A percentile compares a stretch with the other conserved stretches of the same genome.
Conservation (phyloP, 768 basidiomycete species). For the Hericium coralloides region DNA sequence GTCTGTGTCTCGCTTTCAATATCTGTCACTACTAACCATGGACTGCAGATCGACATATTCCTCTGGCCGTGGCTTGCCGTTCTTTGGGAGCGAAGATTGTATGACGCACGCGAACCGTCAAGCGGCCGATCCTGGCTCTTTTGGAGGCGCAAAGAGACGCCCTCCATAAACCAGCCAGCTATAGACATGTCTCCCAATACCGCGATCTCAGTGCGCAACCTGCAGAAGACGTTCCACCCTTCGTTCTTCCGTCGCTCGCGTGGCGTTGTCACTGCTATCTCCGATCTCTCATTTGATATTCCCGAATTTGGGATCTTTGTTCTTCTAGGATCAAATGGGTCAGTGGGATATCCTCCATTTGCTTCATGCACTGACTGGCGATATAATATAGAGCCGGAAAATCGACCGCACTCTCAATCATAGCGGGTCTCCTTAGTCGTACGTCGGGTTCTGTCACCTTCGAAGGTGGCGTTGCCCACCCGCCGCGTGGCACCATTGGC, state of each 20-base stretch:
- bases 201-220: slow-evolving; percentile 54
- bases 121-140: slow-evolving; percentile 12
- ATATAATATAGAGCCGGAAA: slow-evolving; percentile 54
- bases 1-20: slow-evolving; percentile 14
- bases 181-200: slow-evolving; percentile 26
- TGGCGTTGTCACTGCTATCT: slow-evolving; percentile 48
- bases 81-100: slow-evolving; percentile 48
- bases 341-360: slow-evolving; percentile 3
- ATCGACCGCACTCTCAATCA: slow-evolving; percentile 59
- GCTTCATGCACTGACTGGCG: not conserved
- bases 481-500: slow-evolving; percentile 58
- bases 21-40: not conserved
- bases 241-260: slow-evolving; percentile 40
- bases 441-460: slow-evolving; percentile 49
- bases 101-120: slow-evolving; percentile 42
- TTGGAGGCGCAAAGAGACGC: slow-evolving; percentile 7
- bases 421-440: slow-evolving; percentile 52
- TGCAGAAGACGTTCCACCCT: slow-evolving; percentile 49
- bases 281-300: slow-evolving; percentile 57
- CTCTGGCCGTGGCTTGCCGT: slow-evolving; percentile 64
- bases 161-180: not conserved
- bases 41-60: slow-evolving; percentile 54
- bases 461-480: slow-evolving; percentile 42
- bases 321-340: slow-evolving; percentile 66
- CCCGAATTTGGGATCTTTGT: slow-evolving; percentile 73